phyloP scores from a whole-genome alignment of 1,284 basidiomycete species.

The Rhodotorula sp. region DNA sequence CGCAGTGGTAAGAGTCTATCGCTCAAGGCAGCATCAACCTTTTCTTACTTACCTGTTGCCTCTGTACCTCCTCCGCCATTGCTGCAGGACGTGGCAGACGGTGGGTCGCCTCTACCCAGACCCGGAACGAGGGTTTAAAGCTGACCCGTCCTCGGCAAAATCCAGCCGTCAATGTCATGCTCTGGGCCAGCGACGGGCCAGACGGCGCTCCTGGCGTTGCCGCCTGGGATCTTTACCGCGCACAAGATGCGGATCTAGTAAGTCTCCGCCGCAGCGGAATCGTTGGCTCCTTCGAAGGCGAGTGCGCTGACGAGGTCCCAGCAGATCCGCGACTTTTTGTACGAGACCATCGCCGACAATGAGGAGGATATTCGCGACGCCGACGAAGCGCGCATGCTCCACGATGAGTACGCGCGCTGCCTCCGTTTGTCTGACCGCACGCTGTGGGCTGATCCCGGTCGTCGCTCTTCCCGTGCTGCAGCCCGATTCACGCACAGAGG shows the following conservation, averaged over 20 bases:
- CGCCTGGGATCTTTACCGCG: slow-evolving; percentile 86
- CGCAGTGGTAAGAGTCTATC: slow-evolving; percentile 7
- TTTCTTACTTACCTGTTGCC: neutral
- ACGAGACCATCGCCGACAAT: slow-evolving; percentile 46
- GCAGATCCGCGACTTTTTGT: slow-evolving; percentile 69
- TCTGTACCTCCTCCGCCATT: too few species aligned
- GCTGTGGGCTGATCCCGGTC: neutral
- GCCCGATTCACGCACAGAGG: slow-evolving; percentile 85
- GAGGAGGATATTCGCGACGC: slow-evolving; percentile 35
- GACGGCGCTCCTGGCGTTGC: slow-evolving; percentile 74
- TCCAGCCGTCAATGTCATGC: slow-evolving; percentile 81
- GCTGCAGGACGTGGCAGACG: slow-evolving; percentile 77
- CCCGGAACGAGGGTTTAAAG: too few species aligned
- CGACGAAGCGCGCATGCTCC: slow-evolving; percentile 9
- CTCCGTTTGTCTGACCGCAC: neutral
- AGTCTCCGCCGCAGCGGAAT: neutral
- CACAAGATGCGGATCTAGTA: slow-evolving; percentile 69
- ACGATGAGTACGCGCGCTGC: slow-evolving; percentile 36
- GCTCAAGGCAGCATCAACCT: neutral
- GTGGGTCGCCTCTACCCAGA: neutral
- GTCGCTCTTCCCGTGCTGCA: slow-evolving; percentile 40
- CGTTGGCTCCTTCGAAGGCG: neutral
- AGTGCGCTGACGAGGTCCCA: neutral
- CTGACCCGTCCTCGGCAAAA: neutral
- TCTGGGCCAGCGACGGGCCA: slow-evolving; percentile 62